Evolutionary conservation across 345 rosid genomes (phyloP), one percentile per base, ranked within the genome.

Genomic region (Pugionium dolabratum): DNA sequence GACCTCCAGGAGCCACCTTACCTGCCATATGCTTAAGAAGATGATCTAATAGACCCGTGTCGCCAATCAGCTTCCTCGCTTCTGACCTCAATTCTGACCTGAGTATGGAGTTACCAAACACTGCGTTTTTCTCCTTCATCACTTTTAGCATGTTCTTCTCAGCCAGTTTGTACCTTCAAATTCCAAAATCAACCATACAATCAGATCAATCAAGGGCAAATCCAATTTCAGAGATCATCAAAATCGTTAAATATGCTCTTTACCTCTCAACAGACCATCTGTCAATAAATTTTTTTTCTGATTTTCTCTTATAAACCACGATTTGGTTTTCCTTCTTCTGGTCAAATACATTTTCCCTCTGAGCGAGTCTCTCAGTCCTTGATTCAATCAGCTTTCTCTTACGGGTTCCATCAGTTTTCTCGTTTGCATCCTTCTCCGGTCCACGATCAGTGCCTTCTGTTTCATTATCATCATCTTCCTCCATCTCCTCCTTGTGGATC

Each of bases 21-120:
- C 96, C 97, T 0, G 95, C 82, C 99, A 95, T 95, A 74, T 95
- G 96, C 79, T 95, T 95, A 66, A 91, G 80, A 79, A 95, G 67
- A 84, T 95, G 98, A 67, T 95, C 98, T 66, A 91, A 59, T 11
- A 95, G 76, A 67, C 99, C 99, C 0, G 99, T 95, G 69, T 95
- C 99, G 1, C 99, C 99, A 0, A 95, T 91, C 67, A 86, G 66
- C 85, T 82, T 95, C 74, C 99, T 82, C 2, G 98, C 94, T 67
- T 87, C 88, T 33, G 76, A 36, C 73, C 98, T 79, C 69, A 95
- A 66, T 40, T 70, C 89, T 18, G 90, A 80, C 85, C 99, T 89
- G 37, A 86, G 59, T 28, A 95, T 85, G 8, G 97, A 80, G 46
- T 82, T 86, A 40, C 84, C 86, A 77, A 72, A 78, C 62, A 82